Evolutionary conservation across 2,329 filamentous ascomycete species (phyloP).

Genomic region (Purpureocillium lavendulum): DNA sequence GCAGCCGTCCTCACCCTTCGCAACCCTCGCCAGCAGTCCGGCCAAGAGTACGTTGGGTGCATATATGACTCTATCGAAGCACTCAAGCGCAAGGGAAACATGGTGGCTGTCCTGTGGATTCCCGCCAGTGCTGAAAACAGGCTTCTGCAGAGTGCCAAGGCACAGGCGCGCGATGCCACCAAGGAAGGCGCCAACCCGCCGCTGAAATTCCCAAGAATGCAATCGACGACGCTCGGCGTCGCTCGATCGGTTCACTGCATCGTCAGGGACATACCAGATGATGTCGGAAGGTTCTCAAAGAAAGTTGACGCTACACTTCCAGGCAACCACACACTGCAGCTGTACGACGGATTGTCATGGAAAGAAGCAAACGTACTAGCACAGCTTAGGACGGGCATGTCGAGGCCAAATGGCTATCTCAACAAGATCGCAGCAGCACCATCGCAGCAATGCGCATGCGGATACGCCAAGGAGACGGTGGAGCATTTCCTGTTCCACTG

Average conservation of each 20-base stretch:
- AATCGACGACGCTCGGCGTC: conserved; percentile 6
- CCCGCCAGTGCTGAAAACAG: conserved; percentile 4
- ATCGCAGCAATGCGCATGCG: conserved; percentile 8
- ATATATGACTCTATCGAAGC: conserved; percentile 10
- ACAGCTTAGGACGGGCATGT: conserved; percentile 11
- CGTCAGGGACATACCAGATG: conserved; percentile 7
- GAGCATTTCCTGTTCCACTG: conserved; percentile 11
- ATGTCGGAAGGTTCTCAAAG: conserved; percentile 9
- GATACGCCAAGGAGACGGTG: conserved; percentile 8
- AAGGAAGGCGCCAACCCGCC: conserved; percentile 3
- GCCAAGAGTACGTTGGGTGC: conserved; percentile 10
- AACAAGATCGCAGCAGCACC: conserved; percentile 5
- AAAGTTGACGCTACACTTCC: conserved; percentile 9
- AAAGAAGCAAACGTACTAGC: conserved; percentile 11
- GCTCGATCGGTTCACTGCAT: conserved; percentile 2
- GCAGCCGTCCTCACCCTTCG: conserved; percentile 8
- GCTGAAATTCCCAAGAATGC: conserved; percentile 7
- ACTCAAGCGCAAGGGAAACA: conserved; percentile 4
- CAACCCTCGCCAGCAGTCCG: conserved; percentile 10
- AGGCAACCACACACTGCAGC: conserved; percentile 8
- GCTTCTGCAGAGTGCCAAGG: conserved; percentile 6
- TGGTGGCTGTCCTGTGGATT: conserved; percentile 6
- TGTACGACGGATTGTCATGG: conserved; percentile 11
- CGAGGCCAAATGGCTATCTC: conserved; percentile 9
- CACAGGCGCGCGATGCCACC: conserved; percentile 5